Base-by-base conservation (phyloP, 805 yeast species). In the Candida michaelii region DNA sequence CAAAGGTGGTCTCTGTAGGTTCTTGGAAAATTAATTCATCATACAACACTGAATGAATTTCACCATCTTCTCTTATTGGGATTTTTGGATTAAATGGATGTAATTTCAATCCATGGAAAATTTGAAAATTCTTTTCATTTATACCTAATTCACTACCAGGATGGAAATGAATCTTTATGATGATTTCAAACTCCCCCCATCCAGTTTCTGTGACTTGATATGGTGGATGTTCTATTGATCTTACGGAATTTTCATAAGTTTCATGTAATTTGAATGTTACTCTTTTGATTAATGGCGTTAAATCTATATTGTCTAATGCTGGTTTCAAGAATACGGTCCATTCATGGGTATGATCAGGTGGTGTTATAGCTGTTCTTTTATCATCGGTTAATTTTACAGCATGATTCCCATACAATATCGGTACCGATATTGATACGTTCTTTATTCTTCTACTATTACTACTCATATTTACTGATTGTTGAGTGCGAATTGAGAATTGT, bases 101-200 rank as follows among this genome's bases (percentile, higher is more conserved):
- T 25, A 93, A 73, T 60, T 90, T 88, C 53, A 93, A 69, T 49
- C 87, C 96, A 59, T 93, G 99, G 58, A 89, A 87, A 38, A 93
- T 71, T 31, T 82, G 85, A 36, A 93, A 67, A 62, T 85, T 83
- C 68, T 93, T 93, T 58, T 93, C 99, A 52, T 82, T 83, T 25
- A 69, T 65, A 2, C 74, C 73, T 31, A 70, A 53, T 35, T 70
- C 76, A 12, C 95, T 83, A 23, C 87, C 95, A n/a, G 83, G 76
- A 29, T 82, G 83, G 62, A 93, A 93, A 60, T 83, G 90, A 13
- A 93, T 79, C 58, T 90, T 87, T 42, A 93, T 82, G 27, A 86
- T 79, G 47, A 93, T 85, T 57, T 93, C 99, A 63, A 93, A 93
- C 62, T 93, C 99, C 51, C 99, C 99, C 99, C 99, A 93, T 0